Evolutionary conservation across 2,329 filamentous ascomycete species (phyloP).

Genomic region (Colletotrichum phormii): DNA sequence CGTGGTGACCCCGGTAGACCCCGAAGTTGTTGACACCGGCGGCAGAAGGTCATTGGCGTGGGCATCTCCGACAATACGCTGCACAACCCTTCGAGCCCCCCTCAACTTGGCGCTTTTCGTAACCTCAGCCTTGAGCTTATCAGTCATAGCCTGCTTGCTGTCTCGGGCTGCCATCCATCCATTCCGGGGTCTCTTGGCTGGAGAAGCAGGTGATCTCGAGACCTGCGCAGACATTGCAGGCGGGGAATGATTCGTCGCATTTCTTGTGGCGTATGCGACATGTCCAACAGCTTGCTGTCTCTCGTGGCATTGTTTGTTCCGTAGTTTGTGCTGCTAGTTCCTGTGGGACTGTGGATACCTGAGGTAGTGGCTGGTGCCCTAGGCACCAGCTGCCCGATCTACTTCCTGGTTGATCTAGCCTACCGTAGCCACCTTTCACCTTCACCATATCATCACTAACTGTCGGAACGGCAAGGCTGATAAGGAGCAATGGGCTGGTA

Average conservation of each 20-base stretch:
- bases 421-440: too few relatives aligned
- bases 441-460: too few relatives aligned
- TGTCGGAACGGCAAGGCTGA: too few relatives aligned
- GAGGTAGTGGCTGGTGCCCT: too few relatives aligned
- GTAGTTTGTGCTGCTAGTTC: too few relatives aligned
- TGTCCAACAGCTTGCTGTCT: slow-evolving; percentile 66
- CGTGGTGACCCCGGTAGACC: too few relatives aligned
- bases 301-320: not conserved
- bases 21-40: too few relatives aligned
- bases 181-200: slow-evolving; percentile 62
- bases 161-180: slow-evolving; percentile 61
- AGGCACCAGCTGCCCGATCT: too few relatives aligned
- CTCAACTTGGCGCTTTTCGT: slow-evolving; percentile 36
- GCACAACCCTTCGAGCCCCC: slow-evolving; percentile 55
- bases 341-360: too few relatives aligned
- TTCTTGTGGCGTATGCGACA: slow-evolving; percentile 72
- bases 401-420: too few relatives aligned
- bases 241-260: slow-evolving; percentile 65
- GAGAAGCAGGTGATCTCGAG: slow-evolving; percentile 69
- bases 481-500: too few relatives aligned
- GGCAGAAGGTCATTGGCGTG: not conserved
- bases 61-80: slow-evolving; percentile 10
- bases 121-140: slow-evolving; percentile 39
- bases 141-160: slow-evolving; percentile 39
- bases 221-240: slow-evolving; percentile 61